A percentile compares a stretch with the other conserved stretches of the same genome.
Conservation (phyloP, 1,284 basidiomycete species). For the Takashimella tepidaria region DNA sequence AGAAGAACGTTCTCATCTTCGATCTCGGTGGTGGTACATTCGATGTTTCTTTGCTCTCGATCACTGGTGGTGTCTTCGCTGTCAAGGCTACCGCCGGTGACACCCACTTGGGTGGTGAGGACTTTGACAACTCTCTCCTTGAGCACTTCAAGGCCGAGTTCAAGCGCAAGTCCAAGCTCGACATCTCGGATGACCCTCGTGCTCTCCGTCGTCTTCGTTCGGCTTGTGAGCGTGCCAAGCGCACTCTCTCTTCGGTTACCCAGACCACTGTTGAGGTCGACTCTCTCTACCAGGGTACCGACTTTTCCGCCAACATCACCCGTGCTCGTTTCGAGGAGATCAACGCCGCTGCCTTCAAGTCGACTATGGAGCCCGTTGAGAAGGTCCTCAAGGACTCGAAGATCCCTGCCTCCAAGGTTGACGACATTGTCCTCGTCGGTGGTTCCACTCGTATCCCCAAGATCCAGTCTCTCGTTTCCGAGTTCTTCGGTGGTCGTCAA, state of each 20-base stretch:
- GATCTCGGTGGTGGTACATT: conserved; percentile 91
- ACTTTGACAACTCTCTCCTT: conserved; percentile 96
- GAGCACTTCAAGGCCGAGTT: conserved; percentile 70
- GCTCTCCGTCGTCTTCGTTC: conserved; percentile 90
- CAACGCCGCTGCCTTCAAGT: conserved; percentile 90
- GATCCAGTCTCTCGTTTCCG: conserved; percentile 95
- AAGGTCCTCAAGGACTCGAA: conserved; percentile 99
- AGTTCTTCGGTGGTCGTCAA: conserved; percentile 95
- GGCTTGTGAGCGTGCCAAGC: conserved; percentile 99
- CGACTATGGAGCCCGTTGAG: conserved; percentile 95
- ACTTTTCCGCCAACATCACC: conserved; percentile 94
- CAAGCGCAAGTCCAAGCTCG: conserved; percentile 70
- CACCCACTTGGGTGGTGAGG: conserved; percentile 98
- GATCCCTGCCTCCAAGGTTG: conserved; percentile 93
- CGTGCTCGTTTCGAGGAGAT: conserved; percentile 99
- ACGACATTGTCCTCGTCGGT: conserved; percentile 99
- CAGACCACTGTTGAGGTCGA: conserved; percentile 99
- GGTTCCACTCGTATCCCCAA: conserved; percentile 99
- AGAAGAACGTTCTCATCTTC: conserved; percentile 99
- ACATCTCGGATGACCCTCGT: conserved; percentile 93
- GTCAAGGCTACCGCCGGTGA: conserved; percentile 85
- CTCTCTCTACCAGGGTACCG: conserved; percentile 83
- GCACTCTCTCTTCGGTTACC: conserved; percentile 93
- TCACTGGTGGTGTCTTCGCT: conserved; percentile 60
- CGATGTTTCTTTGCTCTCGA: conserved; percentile 62